phyloP scores from a whole-genome alignment of 495 filamentous ascomycete genomes.

The Beverwykella pulmonaria region DNA sequence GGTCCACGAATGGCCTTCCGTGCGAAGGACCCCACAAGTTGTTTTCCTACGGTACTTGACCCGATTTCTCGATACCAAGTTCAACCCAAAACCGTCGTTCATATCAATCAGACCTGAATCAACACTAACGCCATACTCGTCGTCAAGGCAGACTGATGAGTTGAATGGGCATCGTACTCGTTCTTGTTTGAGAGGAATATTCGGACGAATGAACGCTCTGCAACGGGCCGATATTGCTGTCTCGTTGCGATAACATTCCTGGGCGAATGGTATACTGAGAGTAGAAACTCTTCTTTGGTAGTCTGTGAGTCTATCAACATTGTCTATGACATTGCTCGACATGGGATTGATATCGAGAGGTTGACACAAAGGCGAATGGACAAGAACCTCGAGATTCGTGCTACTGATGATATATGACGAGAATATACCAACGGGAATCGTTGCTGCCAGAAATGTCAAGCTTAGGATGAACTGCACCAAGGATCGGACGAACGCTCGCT shows the following conservation, averaged over 20 bases:
- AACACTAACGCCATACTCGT: background rate
- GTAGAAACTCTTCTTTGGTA: background rate
- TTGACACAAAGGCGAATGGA: constrained; percentile 8
- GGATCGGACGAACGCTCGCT: background rate
- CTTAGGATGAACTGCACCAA: background rate
- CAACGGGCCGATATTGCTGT: background rate
- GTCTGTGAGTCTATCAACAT: background rate
- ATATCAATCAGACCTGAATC: constrained; percentile 14
- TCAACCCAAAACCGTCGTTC: constrained; percentile 15
- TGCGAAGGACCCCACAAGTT: background rate
- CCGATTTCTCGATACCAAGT: background rate
- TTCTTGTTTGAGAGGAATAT: background rate
- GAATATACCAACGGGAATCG: constrained; percentile 5
- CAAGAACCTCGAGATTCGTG: constrained; percentile 7
- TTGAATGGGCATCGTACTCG: background rate
- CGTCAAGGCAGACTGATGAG: background rate
- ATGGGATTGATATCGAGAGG: background rate
- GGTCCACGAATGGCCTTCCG: background rate
- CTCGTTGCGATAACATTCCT: background rate
- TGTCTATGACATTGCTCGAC: background rate
- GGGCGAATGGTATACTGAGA: background rate
- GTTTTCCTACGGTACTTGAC: constrained; percentile 12
- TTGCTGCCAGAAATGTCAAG: background rate
- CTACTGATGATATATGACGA: constrained; percentile 3
- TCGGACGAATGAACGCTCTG: background rate